Conservation (phyloP, 208 protist species). For the Trypanosomatidae sp. region DNA sequence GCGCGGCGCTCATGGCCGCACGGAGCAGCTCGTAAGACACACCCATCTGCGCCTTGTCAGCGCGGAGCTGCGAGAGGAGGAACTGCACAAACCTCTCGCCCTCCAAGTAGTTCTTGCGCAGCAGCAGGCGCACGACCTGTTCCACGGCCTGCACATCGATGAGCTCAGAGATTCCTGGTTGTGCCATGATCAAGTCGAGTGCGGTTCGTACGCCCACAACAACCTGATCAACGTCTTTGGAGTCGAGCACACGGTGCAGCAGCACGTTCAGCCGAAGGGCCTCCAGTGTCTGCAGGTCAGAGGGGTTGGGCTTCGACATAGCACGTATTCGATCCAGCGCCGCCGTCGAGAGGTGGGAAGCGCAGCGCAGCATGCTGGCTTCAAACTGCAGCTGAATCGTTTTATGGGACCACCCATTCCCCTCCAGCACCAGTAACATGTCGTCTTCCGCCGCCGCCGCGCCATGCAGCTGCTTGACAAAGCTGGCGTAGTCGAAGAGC, state of each 20-base stretch:
- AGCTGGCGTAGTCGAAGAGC: conserved; percentile 44
- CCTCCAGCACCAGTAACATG: conserved; percentile 12
- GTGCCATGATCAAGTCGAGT: conserved; percentile 56
- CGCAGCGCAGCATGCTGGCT: conserved; percentile 38
- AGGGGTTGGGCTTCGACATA: conserved; percentile 40
- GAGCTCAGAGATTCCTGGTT: conserved; percentile 73
- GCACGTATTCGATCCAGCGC: conserved; percentile 44
- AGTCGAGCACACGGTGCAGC: conserved; percentile 57
- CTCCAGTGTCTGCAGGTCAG: conserved; percentile 63
- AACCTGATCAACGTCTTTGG: conserved; percentile 47
- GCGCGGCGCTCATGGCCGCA: conserved; percentile 60
- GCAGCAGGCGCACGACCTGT: conserved; percentile 52
- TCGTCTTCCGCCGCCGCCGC: conserved; percentile 21
- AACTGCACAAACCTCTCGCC: conserved; percentile 72
- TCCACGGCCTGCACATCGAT: conserved; percentile 74
- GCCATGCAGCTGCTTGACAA: conserved; percentile 17
- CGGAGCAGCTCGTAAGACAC: conserved; percentile 39
- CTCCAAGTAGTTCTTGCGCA: conserved; percentile 51
- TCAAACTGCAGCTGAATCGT: conserved; percentile 34
- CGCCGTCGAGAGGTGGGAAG: conserved; percentile 50
- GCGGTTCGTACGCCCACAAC: conserved; percentile 42
- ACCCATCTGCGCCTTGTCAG: conserved; percentile 27
- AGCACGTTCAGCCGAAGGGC: conserved; percentile 73
- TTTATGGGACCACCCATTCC: conserved; percentile 20
- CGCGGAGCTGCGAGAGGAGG: conserved; percentile 52